Conservation (phyloP, 768 basidiomycete genomes). For the Kwoniella heveanensis region DNA sequence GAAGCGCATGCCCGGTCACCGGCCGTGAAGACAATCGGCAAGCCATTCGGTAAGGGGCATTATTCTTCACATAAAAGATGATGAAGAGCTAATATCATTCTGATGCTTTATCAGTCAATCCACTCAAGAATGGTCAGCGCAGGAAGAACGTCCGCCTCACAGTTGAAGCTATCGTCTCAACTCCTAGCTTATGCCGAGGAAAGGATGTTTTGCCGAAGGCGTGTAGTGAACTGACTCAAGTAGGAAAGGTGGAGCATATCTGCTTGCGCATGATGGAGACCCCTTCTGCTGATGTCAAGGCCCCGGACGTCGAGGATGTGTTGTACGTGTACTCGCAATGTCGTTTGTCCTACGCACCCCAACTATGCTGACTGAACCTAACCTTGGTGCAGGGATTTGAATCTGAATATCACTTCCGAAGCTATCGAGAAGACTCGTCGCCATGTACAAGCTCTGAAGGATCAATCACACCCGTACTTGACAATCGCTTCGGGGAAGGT, state of each 20-base stretch:
- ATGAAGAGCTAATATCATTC: not conserved
- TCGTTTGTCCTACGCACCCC: no score
- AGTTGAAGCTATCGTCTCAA: constrained; percentile 5
- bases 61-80: not conserved
- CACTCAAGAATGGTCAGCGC: not conserved
- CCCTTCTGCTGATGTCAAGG: not conserved
- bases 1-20: not conserved
- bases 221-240: not conserved
- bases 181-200: not conserved
- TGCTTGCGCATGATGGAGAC: not conserved
- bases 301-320: not conserved
- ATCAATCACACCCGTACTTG: not conserved
- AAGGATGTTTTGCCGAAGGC: not conserved
- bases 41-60: not conserved
- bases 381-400: not conserved
- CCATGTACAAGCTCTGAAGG: not conserved
- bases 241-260: constrained; percentile 5
- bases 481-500: not conserved
- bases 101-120: constrained; percentile 3
- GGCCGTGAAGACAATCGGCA: not conserved
- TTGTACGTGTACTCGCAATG: not conserved
- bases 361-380: no score
- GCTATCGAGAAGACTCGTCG: not conserved
- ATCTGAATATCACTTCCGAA: not conserved
- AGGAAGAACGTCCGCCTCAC: constrained; percentile 10